Evolutionary conservation across 179 eudicot genomes (phyloP), one percentile per base, ranked within the genome.

Genomic region (Carnegiea gigantea): DNA sequence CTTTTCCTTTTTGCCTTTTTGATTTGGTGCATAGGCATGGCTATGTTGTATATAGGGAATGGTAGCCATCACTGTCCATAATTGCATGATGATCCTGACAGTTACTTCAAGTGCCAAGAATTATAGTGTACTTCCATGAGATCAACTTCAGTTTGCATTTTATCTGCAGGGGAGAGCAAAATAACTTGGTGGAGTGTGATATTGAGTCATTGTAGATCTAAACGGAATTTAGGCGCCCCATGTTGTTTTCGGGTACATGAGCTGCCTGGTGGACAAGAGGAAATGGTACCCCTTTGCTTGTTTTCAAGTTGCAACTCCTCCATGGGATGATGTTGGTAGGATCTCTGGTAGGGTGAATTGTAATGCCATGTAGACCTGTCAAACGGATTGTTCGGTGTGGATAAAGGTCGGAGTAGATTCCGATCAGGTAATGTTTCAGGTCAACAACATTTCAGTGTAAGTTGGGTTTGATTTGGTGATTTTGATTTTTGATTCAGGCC

Each of bases 1-100:
- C n/a, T 20, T 54, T 54, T 54, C n/a, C 62, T 54, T 54, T 54
- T 54, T 54, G 7, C 62, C 68, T 23, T 23, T 62, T 62, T 11
- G 18, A 62, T 62, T 62, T 62, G 30, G 68, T 24, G 68, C 68
- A 62, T 62, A 62, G 68, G 68, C 30, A 62, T 10, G 68, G 68
- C 68, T 62, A 62, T 23, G 30, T 62, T 62, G 68, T 62, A 62
- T 62, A 62, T 62, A 62, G 68, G 21, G 68, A 62, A 62, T 62
- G 68, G 30, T 62, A 62, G 68, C 30, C 68, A 9, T 23, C 68
- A 62, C 30, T 62, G 68, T 23, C 30, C 68, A 62, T 62, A 62
- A 62, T 62, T 23, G 68, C 30, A 62, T 62, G 68, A 62, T n/a
- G 68, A 62, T 23, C 30, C 68, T n/a, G n/a, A 62, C 30, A 62